phyloP scores from a whole-genome alignment of 805 yeast genomes.

The Grigorovia humatica region DNA sequence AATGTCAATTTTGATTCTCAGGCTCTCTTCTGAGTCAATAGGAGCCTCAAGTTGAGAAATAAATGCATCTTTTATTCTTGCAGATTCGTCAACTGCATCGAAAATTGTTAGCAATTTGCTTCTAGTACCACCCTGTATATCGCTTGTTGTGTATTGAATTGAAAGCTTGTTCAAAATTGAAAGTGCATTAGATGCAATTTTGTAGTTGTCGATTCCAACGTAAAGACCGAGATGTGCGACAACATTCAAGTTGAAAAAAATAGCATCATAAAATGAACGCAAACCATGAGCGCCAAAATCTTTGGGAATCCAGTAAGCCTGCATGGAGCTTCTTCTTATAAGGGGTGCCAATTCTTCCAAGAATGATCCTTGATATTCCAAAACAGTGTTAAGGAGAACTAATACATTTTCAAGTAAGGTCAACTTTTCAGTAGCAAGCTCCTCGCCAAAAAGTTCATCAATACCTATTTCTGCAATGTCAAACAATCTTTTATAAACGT shows the following conservation, averaged over 20 bases:
- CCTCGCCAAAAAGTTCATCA: constrained; percentile 36
- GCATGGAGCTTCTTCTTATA: constrained; percentile 23
- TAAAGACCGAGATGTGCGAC: constrained; percentile 69
- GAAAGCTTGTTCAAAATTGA: constrained; percentile 43
- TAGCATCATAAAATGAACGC: constrained; percentile 57
- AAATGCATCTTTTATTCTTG: constrained; percentile 61
- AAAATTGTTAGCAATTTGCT: constrained; percentile 61
- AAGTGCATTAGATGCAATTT: constrained; percentile 45
- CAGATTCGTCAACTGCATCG: constrained; percentile 69
- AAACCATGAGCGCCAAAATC: constrained; percentile 48
- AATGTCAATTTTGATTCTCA: constrained; percentile 45
- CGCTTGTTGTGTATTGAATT: constrained; percentile 19
- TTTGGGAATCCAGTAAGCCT: constrained; percentile 23
- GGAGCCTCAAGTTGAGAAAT: constrained; percentile 53
- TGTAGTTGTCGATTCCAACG: constrained; percentile 45
- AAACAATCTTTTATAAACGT: constrained; percentile 47
- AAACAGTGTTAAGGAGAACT: constrained; percentile 33
- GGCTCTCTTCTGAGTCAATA: constrained; percentile 30
- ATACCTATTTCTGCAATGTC: constrained; percentile 47
- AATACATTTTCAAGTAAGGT: constrained; percentile 35
- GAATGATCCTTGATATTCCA: constrained; percentile 50
- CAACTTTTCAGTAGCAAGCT: constrained; percentile 18
- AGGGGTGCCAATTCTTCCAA: constrained; percentile 33
- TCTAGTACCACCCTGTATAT: constrained; percentile 33
- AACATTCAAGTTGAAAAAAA: constrained; percentile 58